A percentile compares a stretch with the other conserved stretches of the same genome.
Evolutionary conservation across 176 grass and related monocot genomes (phyloP).

Genomic region (Aegilops tauschii): DNA sequence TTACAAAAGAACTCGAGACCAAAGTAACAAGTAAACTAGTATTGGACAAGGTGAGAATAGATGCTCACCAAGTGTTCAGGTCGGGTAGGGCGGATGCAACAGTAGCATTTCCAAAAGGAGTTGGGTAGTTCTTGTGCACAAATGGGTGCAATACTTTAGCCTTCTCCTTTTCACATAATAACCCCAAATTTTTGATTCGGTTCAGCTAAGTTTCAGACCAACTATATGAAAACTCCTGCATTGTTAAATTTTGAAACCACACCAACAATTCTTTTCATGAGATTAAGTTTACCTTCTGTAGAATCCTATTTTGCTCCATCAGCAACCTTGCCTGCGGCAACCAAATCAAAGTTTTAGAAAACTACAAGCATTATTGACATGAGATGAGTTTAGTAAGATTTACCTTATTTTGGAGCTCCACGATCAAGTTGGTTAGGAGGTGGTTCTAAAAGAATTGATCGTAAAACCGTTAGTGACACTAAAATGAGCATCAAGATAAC

Average conservation of each 20-base stretch:
- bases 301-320: constrained; percentile 22
- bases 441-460: constrained; percentile 25
- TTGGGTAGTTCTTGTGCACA: background rate
- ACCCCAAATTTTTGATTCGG: background rate
- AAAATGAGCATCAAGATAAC: background rate
- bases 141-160: background rate
- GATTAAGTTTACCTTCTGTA: constrained; percentile 38
- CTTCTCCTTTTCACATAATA: constrained; percentile 25
- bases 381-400: background rate
- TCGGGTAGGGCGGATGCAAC: background rate
- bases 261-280: background rate
- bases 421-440: constrained; percentile 25
- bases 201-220: background rate
- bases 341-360: background rate
- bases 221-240: background rate
- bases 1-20: background rate
- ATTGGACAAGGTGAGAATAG: background rate
- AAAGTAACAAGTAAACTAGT: background rate
- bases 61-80: constrained; percentile 41
- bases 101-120: background rate
- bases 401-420: constrained; percentile 40
- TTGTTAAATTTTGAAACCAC: background rate
- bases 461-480: background rate
- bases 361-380: background rate
- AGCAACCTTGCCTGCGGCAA: constrained; percentile 32